Evolutionary conservation across 1,284 basidiomycete species (phyloP).

Genomic region (Rhodotorula sp.): DNA sequence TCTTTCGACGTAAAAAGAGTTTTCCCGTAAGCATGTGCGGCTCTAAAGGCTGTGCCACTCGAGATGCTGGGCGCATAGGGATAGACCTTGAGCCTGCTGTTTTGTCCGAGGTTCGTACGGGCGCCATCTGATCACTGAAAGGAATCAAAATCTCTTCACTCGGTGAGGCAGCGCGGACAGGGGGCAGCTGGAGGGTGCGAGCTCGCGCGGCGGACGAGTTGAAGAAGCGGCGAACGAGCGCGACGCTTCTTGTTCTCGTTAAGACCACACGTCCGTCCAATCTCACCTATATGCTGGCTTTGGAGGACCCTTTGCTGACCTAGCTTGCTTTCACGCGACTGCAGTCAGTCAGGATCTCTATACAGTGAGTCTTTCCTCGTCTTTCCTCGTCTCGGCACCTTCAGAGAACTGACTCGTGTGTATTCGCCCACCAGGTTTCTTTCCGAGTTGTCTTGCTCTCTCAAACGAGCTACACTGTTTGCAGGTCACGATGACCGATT

Average conservation of each 20-base stretch:
- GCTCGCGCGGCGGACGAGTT: not conserved
- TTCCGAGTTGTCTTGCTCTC: slow-evolving; percentile 24
- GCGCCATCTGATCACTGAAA: too few relatives aligned
- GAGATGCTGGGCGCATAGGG: too few relatives aligned
- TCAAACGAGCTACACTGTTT: slow-evolving; percentile 27
- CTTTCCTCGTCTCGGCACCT: not conserved
- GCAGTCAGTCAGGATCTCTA: slow-evolving; percentile 27
- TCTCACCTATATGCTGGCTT: slow-evolving; percentile 14
- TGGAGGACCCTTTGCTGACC: too few relatives aligned
- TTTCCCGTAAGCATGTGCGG: too few relatives aligned
- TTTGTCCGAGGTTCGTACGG: too few relatives aligned
- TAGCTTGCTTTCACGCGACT: not conserved
- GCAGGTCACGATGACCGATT: slow-evolving; percentile 20
- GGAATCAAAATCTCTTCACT: too few relatives aligned
- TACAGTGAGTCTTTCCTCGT: slow-evolving; percentile 17
- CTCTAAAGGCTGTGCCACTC: too few relatives aligned
- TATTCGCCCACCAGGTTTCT: not conserved
- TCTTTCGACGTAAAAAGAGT: too few relatives aligned
- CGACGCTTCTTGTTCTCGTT: slow-evolving; percentile 5
- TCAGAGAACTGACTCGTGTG: not conserved
- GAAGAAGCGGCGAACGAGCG: not conserved
- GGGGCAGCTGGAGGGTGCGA: not conserved
- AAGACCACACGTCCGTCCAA: slow-evolving; percentile 26
- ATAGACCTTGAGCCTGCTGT: too few relatives aligned
- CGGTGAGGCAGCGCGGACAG: too few relatives aligned